Conservation (phyloP, 2,329 filamentous ascomycete species). For the Neopestalotiopsis rosae region DNA sequence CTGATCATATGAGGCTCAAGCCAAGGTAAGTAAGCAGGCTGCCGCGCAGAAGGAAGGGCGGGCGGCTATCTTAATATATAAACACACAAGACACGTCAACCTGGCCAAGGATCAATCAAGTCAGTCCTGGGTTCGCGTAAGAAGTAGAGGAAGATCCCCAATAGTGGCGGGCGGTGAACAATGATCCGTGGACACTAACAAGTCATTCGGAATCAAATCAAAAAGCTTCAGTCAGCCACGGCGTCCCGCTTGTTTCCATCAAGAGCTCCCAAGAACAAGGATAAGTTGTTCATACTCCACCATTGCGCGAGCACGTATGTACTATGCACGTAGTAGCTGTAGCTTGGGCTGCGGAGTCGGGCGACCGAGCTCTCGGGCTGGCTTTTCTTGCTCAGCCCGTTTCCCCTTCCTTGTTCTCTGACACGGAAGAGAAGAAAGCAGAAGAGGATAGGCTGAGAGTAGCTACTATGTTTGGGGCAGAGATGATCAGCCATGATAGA, state of each 20-base stretch:
- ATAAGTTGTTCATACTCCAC: neutral
- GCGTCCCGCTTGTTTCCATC: neutral
- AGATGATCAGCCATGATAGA: neutral
- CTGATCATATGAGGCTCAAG: slow-evolving; percentile 1
- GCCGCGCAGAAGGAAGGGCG: neutral
- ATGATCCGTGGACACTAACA: neutral
- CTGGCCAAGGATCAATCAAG: neutral
- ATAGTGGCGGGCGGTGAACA: neutral
- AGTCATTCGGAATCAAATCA: neutral
- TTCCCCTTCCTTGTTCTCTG: neutral
- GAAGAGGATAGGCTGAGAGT: neutral
- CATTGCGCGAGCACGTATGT: neutral
- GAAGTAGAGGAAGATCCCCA: neutral
- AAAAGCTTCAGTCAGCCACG: neutral
- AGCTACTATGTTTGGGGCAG: neutral
- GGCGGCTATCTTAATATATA: neutral
- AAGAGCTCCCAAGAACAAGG: neutral
- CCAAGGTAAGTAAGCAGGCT: neutral
- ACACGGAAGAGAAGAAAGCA: neutral
- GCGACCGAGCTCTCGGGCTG: neutral
- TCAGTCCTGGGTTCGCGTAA: neutral
- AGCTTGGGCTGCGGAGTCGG: neutral
- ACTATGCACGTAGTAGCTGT: neutral
- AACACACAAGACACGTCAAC: slow-evolving; percentile 1
- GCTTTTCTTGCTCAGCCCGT: neutral